phyloP scores from a whole-genome alignment of 306 rosid species.

The Quercus alba region DNA sequence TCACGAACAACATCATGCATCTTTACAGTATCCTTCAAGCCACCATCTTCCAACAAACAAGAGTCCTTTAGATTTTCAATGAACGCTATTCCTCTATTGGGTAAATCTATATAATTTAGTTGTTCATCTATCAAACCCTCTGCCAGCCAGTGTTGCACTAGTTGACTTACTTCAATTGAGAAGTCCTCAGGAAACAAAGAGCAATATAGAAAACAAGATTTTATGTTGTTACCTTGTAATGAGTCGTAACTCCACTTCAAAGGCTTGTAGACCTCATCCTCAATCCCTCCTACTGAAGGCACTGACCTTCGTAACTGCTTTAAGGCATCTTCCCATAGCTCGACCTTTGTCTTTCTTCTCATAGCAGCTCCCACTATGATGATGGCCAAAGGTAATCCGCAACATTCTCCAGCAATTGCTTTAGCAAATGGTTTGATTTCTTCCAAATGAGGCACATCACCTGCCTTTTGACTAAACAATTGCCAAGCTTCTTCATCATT shows the following conservation, averaged over 20 bases:
- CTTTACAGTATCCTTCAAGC: background rate
- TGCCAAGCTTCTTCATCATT: slow-evolving; percentile 20
- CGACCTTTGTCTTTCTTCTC: slow-evolving; percentile 16
- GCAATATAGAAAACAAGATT: slow-evolving; percentile 8
- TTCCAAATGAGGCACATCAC: background rate
- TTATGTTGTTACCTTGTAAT: background rate
- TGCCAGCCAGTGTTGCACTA: background rate
- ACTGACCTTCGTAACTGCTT: background rate
- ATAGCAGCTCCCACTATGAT: slow-evolving; percentile 20
- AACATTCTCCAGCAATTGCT: slow-evolving; percentile 7
- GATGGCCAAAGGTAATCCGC: slow-evolving; percentile 21
- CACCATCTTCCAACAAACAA: background rate
- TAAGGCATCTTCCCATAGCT: slow-evolving; percentile 19
- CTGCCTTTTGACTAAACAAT: slow-evolving; percentile 14
- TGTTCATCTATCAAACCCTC: slow-evolving; percentile 13
- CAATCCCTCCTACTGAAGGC: background rate
- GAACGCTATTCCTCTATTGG: background rate
- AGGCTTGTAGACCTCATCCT: slow-evolving; percentile 9
- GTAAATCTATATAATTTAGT: background rate
- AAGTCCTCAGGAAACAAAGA: slow-evolving; percentile 7
- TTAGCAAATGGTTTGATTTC: background rate
- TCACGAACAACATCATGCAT: background rate
- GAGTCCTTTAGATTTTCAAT: background rate
- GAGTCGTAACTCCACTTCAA: slow-evolving; percentile 22
- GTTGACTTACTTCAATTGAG: slow-evolving; percentile 3